A percentile compares a stretch with the other conserved stretches of the same genome.
These are phyloP conservation scores for Hypoxylon crocopeplum DNA, from an alignment of 495 filamentous ascomycete genomes.

Conservation along the genomic window DNA sequence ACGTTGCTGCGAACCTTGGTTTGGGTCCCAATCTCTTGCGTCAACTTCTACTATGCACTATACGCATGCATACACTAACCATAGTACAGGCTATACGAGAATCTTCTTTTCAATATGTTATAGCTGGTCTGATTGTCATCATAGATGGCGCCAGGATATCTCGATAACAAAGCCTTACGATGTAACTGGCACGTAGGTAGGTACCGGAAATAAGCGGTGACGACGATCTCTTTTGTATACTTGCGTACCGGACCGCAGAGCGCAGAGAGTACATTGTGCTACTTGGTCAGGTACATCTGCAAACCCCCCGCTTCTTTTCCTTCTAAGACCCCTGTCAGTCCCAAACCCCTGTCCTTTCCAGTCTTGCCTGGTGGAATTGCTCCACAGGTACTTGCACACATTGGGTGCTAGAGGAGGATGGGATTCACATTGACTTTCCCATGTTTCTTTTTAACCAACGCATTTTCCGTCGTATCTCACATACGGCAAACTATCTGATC, in stretches of 20 bases:
- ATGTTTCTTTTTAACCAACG: slow-evolving; percentile 44
- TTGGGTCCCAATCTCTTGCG: slow-evolving; percentile 20
- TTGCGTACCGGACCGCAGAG: slow-evolving; percentile 11
- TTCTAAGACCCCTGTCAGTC: slow-evolving; percentile 27
- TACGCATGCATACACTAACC: too few relatives aligned
- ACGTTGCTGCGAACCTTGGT: slow-evolving; percentile 17
- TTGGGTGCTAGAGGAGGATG: slow-evolving; percentile 37
- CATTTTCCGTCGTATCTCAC: slow-evolving; percentile 33
- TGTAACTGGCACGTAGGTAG: slow-evolving; percentile 3
- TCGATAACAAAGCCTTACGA: slow-evolving; percentile 4
- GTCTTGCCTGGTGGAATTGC: slow-evolving; percentile 19
- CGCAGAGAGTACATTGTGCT: slow-evolving; percentile 18
- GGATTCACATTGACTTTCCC: slow-evolving; percentile 46
- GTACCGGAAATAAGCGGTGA: slow-evolving; percentile 24
- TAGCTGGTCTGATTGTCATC: background rate
- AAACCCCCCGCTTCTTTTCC: slow-evolving; percentile 30
- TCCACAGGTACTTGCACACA: slow-evolving; percentile 21
- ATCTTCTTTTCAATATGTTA: too few relatives aligned
- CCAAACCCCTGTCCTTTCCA: slow-evolving; percentile 9
- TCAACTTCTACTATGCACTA: too few relatives aligned
- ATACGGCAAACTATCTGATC: slow-evolving; percentile 17
- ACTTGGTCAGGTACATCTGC: slow-evolving; percentile 26
- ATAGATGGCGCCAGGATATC: background rate
- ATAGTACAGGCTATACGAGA: background rate
- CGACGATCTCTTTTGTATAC: slow-evolving; percentile 24